Base-by-base conservation (phyloP, 2,329 filamentous ascomycete genomes). In the Penicillium digitatum region DNA sequence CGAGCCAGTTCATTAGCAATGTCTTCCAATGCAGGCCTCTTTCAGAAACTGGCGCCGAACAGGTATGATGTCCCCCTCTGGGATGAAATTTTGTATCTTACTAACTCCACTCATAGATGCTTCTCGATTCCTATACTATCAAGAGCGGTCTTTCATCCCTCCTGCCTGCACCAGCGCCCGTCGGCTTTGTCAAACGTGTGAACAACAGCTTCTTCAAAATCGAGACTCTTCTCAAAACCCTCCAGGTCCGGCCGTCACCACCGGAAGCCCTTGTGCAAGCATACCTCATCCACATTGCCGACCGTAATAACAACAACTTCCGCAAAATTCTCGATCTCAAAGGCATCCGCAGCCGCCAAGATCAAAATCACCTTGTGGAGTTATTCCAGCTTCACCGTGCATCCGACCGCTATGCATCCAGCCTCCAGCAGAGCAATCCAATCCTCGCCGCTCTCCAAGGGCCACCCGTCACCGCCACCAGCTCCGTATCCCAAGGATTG, bases 291-390 rank as follows among this genome's bases (percentile, higher is more conserved):
- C 94, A 97, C 75, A 94, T 99, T 62, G 91, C 85, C 62, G 94
- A 99, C 78, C 87, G 89, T 53, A 95, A 88, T 60, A 94, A 97
- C 70, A 83, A 85, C 66, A 99, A 99, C 75, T 99, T 99, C 82
- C 87, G 87, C 69, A 97, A 96, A 76, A 88, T 99, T 56, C 84
- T 99, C 43, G 94, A 99, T 48, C 82, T 99, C 60, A 99, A 99
- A 74, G 94, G 94, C 44, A 87, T 99, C 56, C 84, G 87, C 52
- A 78, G 77, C 59, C 93, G 91, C 69, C 79, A 83, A 57, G 94
- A 99, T 58, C 89, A 96, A 67, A 77, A 82, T 3, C 85, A 90
- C 59, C 84, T 97, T 2, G 76, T 96, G 32, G 94, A 99, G 72
- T 81, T 97, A 4, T 97, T 96, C 76, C 89, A 95, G 69, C 85